Percentiles rank a stretch among this genome's conserved stretches.
These are phyloP conservation scores for Cutaneotrichosporon cavernicola DNA, from an alignment of 1,284 basidiomycete species.

Conservation along the genomic window DNA sequence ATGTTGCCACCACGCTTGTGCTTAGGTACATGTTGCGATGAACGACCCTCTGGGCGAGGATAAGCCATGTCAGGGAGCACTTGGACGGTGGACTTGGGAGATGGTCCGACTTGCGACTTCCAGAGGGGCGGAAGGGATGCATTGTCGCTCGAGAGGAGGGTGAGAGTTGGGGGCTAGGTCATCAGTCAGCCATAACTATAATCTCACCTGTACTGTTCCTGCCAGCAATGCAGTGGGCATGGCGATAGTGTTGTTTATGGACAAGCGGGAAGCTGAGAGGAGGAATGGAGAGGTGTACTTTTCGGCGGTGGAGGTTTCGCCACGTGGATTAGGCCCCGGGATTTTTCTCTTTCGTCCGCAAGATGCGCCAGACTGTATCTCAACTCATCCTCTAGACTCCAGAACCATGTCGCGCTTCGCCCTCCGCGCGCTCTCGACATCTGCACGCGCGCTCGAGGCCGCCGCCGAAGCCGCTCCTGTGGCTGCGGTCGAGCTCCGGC, in stretches of 20 bases:
- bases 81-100: conserved; percentile 64
- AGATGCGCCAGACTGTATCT: background rate
- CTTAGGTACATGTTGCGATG: conserved; percentile 49
- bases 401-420: conserved; percentile 21
- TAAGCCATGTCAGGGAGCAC: conserved; percentile 61
- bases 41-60: conserved; percentile 4
- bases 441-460: conserved; percentile 7
- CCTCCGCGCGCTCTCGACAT: conserved; percentile 37
- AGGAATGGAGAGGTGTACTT: background rate
- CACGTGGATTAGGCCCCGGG: conserved; percentile 1
- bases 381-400: background rate
- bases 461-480: conserved; percentile 11
- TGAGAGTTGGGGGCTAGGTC: conserved; percentile 64
- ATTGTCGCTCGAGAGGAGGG: conserved; percentile 72
- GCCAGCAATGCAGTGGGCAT: conserved; percentile 29
- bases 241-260: background rate
- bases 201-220: conserved; percentile 31
- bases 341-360: conserved; percentile 11
- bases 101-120: conserved; percentile 59
- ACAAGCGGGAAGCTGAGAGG: background rate
- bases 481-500: conserved; percentile 21
- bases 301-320: background rate
- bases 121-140: conserved; percentile 65
- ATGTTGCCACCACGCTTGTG: conserved; percentile 45
- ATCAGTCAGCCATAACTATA: background rate